Percentiles rank a stretch among this genome's conserved stretches.
phyloP scores from a whole-genome alignment of 2,329 filamentous ascomycete genomes.

The Beauveria bassiana region DNA sequence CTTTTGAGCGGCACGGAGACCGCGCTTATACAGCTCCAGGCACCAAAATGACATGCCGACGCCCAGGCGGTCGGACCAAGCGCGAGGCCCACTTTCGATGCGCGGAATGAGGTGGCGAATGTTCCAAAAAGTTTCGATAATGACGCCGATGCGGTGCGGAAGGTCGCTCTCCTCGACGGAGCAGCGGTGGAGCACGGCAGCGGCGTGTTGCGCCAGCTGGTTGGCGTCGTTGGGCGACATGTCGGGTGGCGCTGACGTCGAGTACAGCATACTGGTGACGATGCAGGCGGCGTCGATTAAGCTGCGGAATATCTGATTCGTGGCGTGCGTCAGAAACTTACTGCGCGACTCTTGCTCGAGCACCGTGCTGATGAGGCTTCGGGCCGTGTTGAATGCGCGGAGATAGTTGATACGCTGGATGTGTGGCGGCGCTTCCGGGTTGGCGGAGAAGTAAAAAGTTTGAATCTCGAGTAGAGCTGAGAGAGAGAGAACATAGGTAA shows the following conservation, averaged over 20 bases:
- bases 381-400: conserved; percentile 40
- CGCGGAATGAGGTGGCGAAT: conserved; percentile 29
- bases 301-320: conserved; percentile 42
- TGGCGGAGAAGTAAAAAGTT: conserved; percentile 42
- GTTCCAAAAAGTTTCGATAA: conserved; percentile 43
- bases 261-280: conserved; percentile 37
- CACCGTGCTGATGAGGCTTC: conserved; percentile 34
- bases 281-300: conserved; percentile 39
- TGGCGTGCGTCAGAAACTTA: conserved; percentile 37
- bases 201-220: conserved; percentile 23
- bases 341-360: conserved; percentile 34
- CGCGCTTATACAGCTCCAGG: conserved; percentile 37
- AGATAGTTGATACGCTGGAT: conserved; percentile 37
- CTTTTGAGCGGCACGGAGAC: conserved; percentile 30
- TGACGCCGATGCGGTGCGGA: conserved; percentile 34
- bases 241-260: conserved; percentile 29
- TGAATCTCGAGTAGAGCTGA: conserved; percentile 46
- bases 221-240: conserved; percentile 23
- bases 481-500: conserved; percentile 41
- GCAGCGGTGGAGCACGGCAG: conserved; percentile 32
- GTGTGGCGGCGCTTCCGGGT: conserved; percentile 29
- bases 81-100: conserved; percentile 32
- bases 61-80: conserved; percentile 38
- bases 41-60: conserved; percentile 44
- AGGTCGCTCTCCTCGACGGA: conserved; percentile 43